phyloP scores from a whole-genome alignment of 495 filamentous ascomycete species.

The Cetradonia linearis region DNA sequence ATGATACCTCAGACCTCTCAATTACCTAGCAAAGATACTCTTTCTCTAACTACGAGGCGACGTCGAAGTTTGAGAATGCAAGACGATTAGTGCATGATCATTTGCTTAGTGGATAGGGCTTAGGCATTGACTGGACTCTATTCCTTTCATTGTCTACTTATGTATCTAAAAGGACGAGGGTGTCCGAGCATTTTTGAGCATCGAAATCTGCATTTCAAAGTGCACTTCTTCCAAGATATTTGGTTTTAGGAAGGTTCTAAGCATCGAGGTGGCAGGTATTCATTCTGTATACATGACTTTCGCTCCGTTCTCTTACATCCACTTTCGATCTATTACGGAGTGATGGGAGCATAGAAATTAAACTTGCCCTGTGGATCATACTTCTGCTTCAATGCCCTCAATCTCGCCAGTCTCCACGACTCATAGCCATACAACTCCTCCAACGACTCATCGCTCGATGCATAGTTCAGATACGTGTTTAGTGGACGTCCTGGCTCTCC shows the following conservation, averaged over 20 bases:
- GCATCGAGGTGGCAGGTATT: not conserved
- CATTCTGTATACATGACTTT: not conserved
- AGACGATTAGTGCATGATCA: too few species aligned
- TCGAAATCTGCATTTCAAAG: not conserved
- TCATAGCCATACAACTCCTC: conserved; percentile 41
- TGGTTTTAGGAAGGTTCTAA: not conserved
- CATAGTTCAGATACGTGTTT: conserved; percentile 42
- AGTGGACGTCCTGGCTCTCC: conserved; percentile 22
- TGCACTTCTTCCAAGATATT: not conserved
- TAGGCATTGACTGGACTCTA: too few species aligned
- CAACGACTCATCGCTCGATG: conserved; percentile 36
- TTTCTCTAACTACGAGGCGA: not conserved
- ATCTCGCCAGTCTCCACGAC: conserved; percentile 33
- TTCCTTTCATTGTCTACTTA: not conserved
- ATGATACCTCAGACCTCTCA: not conserved
- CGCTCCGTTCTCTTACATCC: not conserved
- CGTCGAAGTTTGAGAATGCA: too few species aligned
- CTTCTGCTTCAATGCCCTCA: conserved; percentile 32
- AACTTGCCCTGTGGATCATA: conserved; percentile 39
- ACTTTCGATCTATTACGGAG: not conserved
- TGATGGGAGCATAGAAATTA: conserved; percentile 38
- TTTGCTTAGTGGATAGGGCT: too few species aligned
- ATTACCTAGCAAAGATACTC: not conserved
- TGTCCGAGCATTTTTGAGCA: not conserved
- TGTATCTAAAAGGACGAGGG: not conserved